A percentile compares a stretch with the other conserved stretches of the same genome.
Conservation (phyloP, 108 stramenopile species). For the Nannochloropsis salina region DNA sequence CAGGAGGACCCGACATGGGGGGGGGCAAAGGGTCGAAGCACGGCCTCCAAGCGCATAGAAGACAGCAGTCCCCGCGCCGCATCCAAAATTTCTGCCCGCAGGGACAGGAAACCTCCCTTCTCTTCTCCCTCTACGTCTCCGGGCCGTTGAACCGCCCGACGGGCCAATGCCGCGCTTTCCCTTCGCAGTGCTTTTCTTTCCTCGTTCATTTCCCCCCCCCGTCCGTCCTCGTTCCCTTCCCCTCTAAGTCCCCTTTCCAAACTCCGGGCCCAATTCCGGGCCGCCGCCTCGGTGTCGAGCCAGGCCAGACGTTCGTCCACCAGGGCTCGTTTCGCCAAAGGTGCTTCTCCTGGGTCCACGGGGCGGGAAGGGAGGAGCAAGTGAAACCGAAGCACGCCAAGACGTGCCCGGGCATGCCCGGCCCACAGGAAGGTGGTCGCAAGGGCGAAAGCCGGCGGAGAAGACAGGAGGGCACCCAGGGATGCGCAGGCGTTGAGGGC, state of each 20-base stretch:
- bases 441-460: conserved; percentile 21
- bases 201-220: conserved; percentile 21
- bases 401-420: conserved; percentile 60
- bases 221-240: not conserved
- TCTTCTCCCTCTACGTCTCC: not conserved
- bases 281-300: conserved; percentile 54
- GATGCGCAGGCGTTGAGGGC: not conserved
- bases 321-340: conserved; percentile 66
- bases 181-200: not conserved
- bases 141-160: not conserved
- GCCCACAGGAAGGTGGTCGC: not conserved
- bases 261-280: conserved; percentile 30
- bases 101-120: not conserved
- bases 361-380: conserved; percentile 72
- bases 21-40: not conserved
- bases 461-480: not conserved
- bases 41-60: not conserved
- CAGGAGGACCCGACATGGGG: not conserved
- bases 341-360: conserved; percentile 80
- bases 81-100: not conserved
- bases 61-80: not conserved
- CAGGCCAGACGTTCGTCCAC: conserved; percentile 55
- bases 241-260: conserved; percentile 48
- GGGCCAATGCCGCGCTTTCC: not conserved
- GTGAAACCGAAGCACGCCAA: conserved; percentile 68